phyloP scores from a whole-genome alignment of 1,139 yeast genomes.

The Zhuliangozyma parablackwelliae region DNA sequence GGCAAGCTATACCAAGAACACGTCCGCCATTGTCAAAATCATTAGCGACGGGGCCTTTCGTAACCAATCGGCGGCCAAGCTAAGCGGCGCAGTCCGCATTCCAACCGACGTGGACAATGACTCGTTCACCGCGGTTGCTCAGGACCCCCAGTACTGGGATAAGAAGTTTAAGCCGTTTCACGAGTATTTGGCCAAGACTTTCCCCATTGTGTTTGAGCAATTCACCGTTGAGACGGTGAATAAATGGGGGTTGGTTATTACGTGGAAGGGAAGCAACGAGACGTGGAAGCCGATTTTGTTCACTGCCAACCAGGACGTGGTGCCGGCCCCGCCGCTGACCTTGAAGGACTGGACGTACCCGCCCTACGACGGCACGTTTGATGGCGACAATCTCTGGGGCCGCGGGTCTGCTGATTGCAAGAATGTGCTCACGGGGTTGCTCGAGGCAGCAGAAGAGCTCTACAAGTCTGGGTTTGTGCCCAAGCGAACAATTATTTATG shows the following conservation, averaged over 20 bases:
- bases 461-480: slow-evolving; percentile 30
- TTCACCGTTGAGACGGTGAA: slow-evolving; percentile 21
- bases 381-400: slow-evolving; percentile 34
- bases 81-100: slow-evolving; percentile 33
- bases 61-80: slow-evolving; percentile 27
- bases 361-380: slow-evolving; percentile 35
- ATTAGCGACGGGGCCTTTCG: slow-evolving; percentile 29
- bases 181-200: slow-evolving; percentile 17
- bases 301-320: slow-evolving; percentile 44
- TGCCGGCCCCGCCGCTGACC: slow-evolving; percentile 35
- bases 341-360: slow-evolving; percentile 32
- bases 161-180: slow-evolving; percentile 22
- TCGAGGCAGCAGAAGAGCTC: slow-evolving; percentile 34
- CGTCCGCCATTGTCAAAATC: slow-evolving; percentile 26
- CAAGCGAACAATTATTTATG: slow-evolving; percentile 34
- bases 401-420: slow-evolving; percentile 44
- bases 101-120: slow-evolving; percentile 35
- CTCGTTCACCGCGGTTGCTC: slow-evolving; percentile 30
- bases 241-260: slow-evolving; percentile 23
- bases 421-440: slow-evolving; percentile 28
- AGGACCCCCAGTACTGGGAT: slow-evolving; percentile 28
- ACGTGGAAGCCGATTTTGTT: slow-evolving; percentile 32
- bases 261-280: slow-evolving; percentile 24
- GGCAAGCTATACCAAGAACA: slow-evolving; percentile 22
- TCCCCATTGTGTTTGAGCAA: slow-evolving; percentile 19